A percentile compares a stretch with the other conserved stretches of the same genome.
phyloP scores from a whole-genome alignment of 768 basidiomycete species.

The Pleurotus tuoliensis region DNA sequence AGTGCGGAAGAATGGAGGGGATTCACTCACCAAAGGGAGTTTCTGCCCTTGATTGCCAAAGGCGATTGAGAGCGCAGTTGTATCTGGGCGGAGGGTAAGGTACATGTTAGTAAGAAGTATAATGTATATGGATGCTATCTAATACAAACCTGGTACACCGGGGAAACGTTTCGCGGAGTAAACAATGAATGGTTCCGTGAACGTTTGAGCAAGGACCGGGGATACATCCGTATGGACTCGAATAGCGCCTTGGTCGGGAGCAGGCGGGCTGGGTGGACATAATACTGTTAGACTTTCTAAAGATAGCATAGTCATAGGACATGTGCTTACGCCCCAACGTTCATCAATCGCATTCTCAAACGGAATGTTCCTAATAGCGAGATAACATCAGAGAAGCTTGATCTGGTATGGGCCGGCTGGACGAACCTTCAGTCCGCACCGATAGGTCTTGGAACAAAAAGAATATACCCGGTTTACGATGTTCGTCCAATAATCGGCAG shows the following conservation, averaged over 20 bases:
- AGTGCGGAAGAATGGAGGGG: conserved; percentile 12
- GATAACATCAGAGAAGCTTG: conserved; percentile 1
- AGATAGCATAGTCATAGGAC: conserved; percentile 8
- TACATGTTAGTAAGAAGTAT: conserved; percentile 16
- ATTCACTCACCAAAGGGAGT: conserved; percentile 65
- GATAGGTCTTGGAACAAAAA: conserved; percentile 95
- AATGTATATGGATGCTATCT: conserved; percentile 8
- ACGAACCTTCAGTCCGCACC: conserved; percentile 83
- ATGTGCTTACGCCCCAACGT: conserved; percentile 80
- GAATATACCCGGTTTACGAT: conserved; percentile 84
- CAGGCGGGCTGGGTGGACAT: conserved; percentile 50
- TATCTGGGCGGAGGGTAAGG: conserved; percentile 44
- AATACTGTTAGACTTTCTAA: conserved; percentile 13
- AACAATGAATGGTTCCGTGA: conserved; percentile 81
- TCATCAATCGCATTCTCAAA: conserved; percentile 83
- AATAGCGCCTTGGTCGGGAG: conserved; percentile 64
- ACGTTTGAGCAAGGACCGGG: conserved; percentile 79
- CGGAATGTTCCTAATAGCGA: conserved; percentile 68
- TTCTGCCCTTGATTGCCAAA: conserved; percentile 90
- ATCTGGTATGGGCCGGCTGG: neutral
- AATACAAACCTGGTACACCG: conserved; percentile 77
- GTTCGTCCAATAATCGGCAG: conserved; percentile 78
- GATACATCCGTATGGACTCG: conserved; percentile 66
- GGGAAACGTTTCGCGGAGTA: conserved; percentile 94
- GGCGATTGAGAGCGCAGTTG: conserved; percentile 85